A percentile compares a stretch with the other conserved stretches of the same genome.
phyloP scores from a whole-genome alignment of 129 eudicot genomes.

The Oenanthe sinensis region DNA sequence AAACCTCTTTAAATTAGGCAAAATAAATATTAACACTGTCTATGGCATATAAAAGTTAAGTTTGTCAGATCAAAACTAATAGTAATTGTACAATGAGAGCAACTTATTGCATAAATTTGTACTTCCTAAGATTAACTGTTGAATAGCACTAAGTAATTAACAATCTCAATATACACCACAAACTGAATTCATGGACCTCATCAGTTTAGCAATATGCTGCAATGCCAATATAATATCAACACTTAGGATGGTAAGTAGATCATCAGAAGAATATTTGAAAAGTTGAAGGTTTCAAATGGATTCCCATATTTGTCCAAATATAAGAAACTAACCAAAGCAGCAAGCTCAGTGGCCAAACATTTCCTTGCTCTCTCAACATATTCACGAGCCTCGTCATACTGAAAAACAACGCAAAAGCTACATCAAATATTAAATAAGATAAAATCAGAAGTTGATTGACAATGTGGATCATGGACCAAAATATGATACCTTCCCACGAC shows the following conservation, averaged over 20 bases:
- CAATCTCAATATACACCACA: background rate
- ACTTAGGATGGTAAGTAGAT: background rate
- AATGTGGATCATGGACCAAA: background rate
- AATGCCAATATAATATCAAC: background rate
- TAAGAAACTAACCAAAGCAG: slow-evolving; percentile 73
- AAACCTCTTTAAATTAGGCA: background rate
- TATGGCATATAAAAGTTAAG: background rate
- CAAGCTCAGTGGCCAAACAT: slow-evolving; percentile 95
- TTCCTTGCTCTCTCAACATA: slow-evolving; percentile 96
- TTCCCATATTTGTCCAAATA: background rate
- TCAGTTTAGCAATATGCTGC: background rate
- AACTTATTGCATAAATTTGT: background rate
- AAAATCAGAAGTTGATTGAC: background rate
- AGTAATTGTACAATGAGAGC: background rate
- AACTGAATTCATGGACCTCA: background rate
- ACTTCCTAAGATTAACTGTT: background rate
- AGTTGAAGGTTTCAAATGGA: background rate
- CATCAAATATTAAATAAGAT: slow-evolving; percentile 4
- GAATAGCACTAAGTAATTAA: background rate
- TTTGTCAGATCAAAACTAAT: background rate
- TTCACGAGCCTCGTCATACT: slow-evolving; percentile 98
- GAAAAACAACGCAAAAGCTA: slow-evolving; percentile 6
- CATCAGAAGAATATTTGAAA: background rate
- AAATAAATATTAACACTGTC: background rate
- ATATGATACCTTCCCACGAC: slow-evolving; percentile 67